Evolutionary conservation across 2,329 filamentous ascomycete species (phyloP), one percentile per base, ranked within the genome.

Genomic region (Aspergillus tanneri): DNA sequence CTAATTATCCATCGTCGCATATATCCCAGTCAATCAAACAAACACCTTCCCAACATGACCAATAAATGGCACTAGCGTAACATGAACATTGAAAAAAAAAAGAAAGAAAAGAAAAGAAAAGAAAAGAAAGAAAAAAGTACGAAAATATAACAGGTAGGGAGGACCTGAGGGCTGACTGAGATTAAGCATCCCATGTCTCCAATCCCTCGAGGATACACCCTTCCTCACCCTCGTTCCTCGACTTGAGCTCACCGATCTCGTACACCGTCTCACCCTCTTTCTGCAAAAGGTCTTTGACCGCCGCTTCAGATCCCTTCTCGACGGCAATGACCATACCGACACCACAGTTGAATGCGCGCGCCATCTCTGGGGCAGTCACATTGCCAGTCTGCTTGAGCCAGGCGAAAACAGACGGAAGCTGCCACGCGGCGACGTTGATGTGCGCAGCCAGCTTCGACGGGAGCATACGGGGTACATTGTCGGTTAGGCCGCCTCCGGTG

Each of bases 381-480:
- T 87, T 86, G 37, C 82, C 82, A 9, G 75, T 76, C 56, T 76
- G 71, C 74, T 90, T 90, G 61, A 99, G 79, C 93, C 93, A 99
- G 63, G 79, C 78, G 75, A 97, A 93, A 4, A 96, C 87, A 1
- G 81, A 74, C 0, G 88, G 90, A 35, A 90, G 78, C 21, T 82
- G 69, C 90, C 91, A 99, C 1, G 81, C 72, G 34, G 77, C 74
- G 38, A 87, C 87, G 61, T 96, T 87, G 46, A 99, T 84, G 65
- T 90, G 83, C 2, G 90, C 92, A 2, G 87, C 81, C 5, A 99
- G 81, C 37, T 84, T 76, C 25, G 79, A 70, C 2, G 93, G 93
- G 14, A 99, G 79, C 87, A 95, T 95, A 56, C 93, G 85, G 23
- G 93, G 93, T 21, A 99, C 86, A 69, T 99, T 99, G 73, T 99